Percentiles rank a stretch among this genome's conserved stretches.
Conservation (phyloP, 352 stramenopile genomes). For the Phytophthora cactorum region DNA sequence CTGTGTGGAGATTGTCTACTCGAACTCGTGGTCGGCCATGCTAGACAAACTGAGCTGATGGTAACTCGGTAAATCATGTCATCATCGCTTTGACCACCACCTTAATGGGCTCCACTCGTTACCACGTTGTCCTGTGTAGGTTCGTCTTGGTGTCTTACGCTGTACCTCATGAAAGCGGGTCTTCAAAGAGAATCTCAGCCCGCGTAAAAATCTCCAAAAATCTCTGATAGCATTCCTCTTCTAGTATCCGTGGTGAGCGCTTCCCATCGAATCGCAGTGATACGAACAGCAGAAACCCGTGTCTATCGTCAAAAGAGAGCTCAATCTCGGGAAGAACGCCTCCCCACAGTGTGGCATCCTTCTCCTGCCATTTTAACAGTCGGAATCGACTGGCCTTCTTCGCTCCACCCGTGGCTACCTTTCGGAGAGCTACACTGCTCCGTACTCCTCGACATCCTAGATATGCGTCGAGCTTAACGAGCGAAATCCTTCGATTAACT, state of each 20-base stretch:
- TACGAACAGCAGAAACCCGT: conserved; percentile 68
- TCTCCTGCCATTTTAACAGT: conserved; percentile 91
- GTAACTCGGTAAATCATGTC: neutral
- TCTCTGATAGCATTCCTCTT: conserved; percentile 50
- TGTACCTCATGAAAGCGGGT: conserved; percentile 19
- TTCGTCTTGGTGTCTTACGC: neutral
- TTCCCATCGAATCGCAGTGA: conserved; percentile 60
- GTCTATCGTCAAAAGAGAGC: conserved; percentile 65
- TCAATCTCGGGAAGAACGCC: conserved; percentile 83
- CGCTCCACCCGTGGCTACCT: conserved; percentile 15
- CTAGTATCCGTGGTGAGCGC: conserved; percentile 34
- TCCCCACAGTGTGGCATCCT: conserved; percentile 84
- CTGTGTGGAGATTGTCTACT: neutral
- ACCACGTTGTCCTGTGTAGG: neutral
- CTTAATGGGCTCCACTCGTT: neutral
- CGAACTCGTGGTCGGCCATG: neutral
- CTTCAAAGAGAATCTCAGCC: conserved; percentile 31
- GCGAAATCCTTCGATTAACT: conserved; percentile 54
- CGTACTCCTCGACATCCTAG: conserved; percentile 34
- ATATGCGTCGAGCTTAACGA: conserved; percentile 36
- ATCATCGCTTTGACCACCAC: neutral
- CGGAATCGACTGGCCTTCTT: conserved; percentile 84
- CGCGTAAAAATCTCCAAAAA: conserved; percentile 57
- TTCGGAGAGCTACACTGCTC: conserved; percentile 36
- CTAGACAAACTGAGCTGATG: neutral